Percentiles rank a stretch among this genome's conserved stretches.
Evolutionary conservation across 2,329 filamentous ascomycete species (phyloP).

Genomic region (Phoma sp.): DNA sequence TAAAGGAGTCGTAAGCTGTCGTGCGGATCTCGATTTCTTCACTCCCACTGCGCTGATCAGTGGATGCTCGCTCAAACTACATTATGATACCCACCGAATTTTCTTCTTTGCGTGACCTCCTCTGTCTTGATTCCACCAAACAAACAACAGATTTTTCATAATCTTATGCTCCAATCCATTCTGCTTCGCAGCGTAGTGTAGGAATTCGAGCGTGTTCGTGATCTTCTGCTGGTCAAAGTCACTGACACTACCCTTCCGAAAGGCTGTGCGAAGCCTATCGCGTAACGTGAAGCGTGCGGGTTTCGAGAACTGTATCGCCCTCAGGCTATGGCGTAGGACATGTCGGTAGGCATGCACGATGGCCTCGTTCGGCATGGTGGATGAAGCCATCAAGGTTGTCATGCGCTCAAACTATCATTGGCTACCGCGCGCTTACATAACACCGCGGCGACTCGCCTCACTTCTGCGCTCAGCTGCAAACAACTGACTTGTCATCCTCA

Average conservation of each 20-base stretch:
- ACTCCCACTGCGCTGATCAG: slow-evolving; percentile 23
- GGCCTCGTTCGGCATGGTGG: slow-evolving; percentile 47
- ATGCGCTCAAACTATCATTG: slow-evolving; percentile 13
- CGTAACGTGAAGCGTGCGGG: slow-evolving; percentile 69
- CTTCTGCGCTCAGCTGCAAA: slow-evolving; percentile 3
- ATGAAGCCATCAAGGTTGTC: slow-evolving; percentile 4
- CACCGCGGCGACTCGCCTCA: slow-evolving; percentile 8
- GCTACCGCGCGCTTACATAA: slow-evolving; percentile 6
- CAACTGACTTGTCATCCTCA: slow-evolving; percentile 12
- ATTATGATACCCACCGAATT: slow-evolving; percentile 24
- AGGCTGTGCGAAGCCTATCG: slow-evolving; percentile 54
- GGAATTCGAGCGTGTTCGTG: slow-evolving; percentile 71
- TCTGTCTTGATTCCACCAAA: slow-evolving; percentile 53
- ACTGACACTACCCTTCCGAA: slow-evolving; percentile 41
- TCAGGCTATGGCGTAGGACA: slow-evolving; percentile 70
- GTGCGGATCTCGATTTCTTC: slow-evolving; percentile 40
- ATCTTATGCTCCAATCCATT: slow-evolving; percentile 74
- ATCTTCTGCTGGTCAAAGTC: slow-evolving; percentile 55
- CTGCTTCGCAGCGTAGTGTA: slow-evolving; percentile 67
- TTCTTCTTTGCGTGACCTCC: slow-evolving; percentile 36
- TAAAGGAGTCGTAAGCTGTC: slow-evolving; percentile 65
- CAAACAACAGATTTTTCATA: slow-evolving; percentile 68
- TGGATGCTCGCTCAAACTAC: not conserved
- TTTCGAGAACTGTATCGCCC: slow-evolving; percentile 72
- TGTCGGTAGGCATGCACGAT: slow-evolving; percentile 71